Evolutionary conservation across 257 asterid species (phyloP), one percentile per base, ranked within the genome.

Genomic region (Solanum rostratum): DNA sequence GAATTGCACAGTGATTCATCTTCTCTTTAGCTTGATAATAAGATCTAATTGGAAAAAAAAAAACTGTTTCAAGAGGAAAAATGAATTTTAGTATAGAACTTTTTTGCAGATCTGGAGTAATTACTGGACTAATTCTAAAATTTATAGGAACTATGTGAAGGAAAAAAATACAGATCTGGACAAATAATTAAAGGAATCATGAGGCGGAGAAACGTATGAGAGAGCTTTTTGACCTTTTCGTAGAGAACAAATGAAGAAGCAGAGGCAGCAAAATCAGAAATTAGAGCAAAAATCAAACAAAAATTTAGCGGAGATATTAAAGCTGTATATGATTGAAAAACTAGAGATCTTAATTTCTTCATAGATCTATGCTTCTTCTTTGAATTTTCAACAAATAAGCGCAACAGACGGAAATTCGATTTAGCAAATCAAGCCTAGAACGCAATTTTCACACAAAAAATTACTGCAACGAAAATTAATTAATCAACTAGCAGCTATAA

Each of bases 1-100:
- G 92, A 74, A 93, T 88, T 15, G 90, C 92, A 65, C 91, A 91
- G 90, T 89, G 91, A 85, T 91, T 95, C 98, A 95, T 95, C 59
- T n/a, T 95, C 55, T 20, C 20, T 54, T 15, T 20, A 13, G 52
- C 53, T 86, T 43, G 50, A 59, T 73, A 45, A 53, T 11, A 39
- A 70, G 53, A 73, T 73, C 39, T 22, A 73, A 73, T 12, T 73
- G 12, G 6, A 37, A 2, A 11, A 19, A 55, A 15, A 66, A 45
- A 18, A 15, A 37, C 7, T 59, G 37, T 11, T 69, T 16, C 52
- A 2, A 60, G 16, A 68, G 76, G 53, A 76, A 60, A 62, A 22
- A 46, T 41, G 55, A 82, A 73, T 43, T 70, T 86, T 80, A 84
- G 84, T 30, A 16, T 14, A 80, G n/a, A 45, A 76, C 14, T 60